Evolutionary conservation across 192 early-diverging fungal species (phyloP), one percentile per base, ranked within the genome.

Genomic region (Entomortierella lignicola): DNA sequence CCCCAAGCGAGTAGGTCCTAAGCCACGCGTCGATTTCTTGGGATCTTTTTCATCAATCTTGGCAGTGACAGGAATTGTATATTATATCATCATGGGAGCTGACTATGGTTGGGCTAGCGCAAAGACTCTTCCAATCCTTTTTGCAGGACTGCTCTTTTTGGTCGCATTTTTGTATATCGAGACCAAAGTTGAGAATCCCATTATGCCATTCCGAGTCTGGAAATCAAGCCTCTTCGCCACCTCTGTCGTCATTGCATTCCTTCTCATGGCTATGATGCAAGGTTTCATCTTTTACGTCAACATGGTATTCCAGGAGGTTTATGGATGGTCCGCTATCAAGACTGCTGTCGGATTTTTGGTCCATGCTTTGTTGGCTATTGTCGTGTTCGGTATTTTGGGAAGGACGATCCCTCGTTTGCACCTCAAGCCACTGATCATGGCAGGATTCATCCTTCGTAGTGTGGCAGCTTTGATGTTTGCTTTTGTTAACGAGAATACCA

Each of bases 241-340:
- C 6, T 73, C 85, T 13, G 81, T 86, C 47, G 57, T 57, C 1
- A 60, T 86, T 41, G 80, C 74, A 2, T 86, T 84, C 56, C 54
- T 74, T 18, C 37, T 18, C 3, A 74, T 74, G 61, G 80, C 60
- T 8, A 72, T 69, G 58, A 75, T 86, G 54, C 66, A 70, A n/a
- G 73, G 75, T 0, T 56, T 82, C 54, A 79, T 84, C 21, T 86
- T 80, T 47, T 77, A 70, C 23, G 59, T 63, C 42, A 86, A 83
- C 52, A 60, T 86, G 65, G 67, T 73, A 43, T 84, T 86, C 66
- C 83, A 86, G 47, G 74, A 86, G 23, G 69, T 81, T 12, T 82
- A 61, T 32, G 56, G 61, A 27, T 86, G 79, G 63, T 59, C 34
- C 54, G 63, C 82, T 15, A 42, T 84, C 25, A 41, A 86, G 56